These are phyloP conservation scores for Prunus davidiana DNA, from an alignment of 306 rosid species.

Conservation along the genomic window DNA sequence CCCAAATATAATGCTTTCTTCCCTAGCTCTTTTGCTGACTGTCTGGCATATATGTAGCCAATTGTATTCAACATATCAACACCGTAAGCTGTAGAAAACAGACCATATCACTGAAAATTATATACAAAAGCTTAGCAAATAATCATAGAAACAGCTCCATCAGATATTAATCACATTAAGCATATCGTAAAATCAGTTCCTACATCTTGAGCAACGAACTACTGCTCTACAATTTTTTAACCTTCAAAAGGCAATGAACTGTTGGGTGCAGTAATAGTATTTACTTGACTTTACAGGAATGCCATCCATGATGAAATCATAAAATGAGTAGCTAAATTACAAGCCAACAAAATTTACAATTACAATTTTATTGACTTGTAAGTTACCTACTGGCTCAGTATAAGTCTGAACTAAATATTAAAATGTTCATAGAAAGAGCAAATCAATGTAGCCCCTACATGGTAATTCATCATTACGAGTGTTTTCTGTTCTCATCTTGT, in stretches of 20 bases:
- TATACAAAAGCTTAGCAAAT: not conserved
- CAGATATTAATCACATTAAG: not conserved
- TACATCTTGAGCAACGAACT: too few species aligned
- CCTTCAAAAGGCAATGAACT: too few species aligned
- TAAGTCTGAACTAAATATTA: not conserved
- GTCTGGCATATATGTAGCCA: constrained; percentile 91
- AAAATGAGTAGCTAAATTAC: too few species aligned
- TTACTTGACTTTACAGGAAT: too few species aligned
- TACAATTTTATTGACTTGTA: not conserved
- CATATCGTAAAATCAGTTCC: not conserved
- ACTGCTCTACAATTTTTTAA: too few species aligned
- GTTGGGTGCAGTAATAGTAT: too few species aligned
- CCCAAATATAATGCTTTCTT: constrained; percentile 96
- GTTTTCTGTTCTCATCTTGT: not conserved
- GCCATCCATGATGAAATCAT: too few species aligned
- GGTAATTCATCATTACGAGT: not conserved
- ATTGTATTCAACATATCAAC: constrained; percentile 90
- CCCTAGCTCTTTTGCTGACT: constrained; percentile 91
- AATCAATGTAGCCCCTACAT: not conserved
- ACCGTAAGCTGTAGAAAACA: constrained; percentile 71
- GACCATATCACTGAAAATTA: constrained; percentile 15
- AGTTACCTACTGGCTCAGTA: not conserved
- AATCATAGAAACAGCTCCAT: not conserved
- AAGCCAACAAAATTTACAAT: not conserved
- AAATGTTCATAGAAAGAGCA: not conserved